phyloP scores from a whole-genome alignment of 345 rosid genomes.

The Eucalyptus sp. region DNA sequence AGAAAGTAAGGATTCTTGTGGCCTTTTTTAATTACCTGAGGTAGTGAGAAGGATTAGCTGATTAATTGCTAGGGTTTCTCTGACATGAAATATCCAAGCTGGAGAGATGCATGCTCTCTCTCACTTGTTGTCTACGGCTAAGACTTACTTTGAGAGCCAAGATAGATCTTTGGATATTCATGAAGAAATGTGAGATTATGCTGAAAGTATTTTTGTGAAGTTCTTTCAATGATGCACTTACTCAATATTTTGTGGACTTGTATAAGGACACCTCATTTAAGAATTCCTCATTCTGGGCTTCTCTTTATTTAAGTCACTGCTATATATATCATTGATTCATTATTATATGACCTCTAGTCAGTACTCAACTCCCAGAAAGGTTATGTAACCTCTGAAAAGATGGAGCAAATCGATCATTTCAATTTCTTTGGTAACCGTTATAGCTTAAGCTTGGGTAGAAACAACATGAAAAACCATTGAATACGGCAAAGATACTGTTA shows the following conservation, averaged over 20 bases:
- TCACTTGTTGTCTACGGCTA: not conserved
- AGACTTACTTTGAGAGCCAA: not conserved
- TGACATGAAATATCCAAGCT: not conserved
- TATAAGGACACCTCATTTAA: not conserved
- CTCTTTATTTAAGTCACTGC: not conserved
- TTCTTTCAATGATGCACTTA: not conserved
- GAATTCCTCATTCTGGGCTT: not conserved
- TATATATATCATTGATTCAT: not conserved
- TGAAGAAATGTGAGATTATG: not conserved
- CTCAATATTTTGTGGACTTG: not conserved
- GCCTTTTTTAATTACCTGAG: not conserved
- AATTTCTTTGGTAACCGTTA: not conserved
- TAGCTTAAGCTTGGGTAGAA: not conserved
- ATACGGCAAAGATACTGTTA: not conserved
- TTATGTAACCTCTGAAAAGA: not conserved
- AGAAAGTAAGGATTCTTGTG: not conserved
- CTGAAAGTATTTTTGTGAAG: not conserved
- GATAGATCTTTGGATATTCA: not conserved
- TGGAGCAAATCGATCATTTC: not conserved
- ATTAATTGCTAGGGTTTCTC: not conserved
- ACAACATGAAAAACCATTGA: not conserved
- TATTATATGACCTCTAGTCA: not conserved
- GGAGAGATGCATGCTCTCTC: not conserved
- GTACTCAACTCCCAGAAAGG: not conserved
- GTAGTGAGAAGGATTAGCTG: not conserved